phyloP scores from a whole-genome alignment of 768 basidiomycete genomes.

The Boletus sensibilis region DNA sequence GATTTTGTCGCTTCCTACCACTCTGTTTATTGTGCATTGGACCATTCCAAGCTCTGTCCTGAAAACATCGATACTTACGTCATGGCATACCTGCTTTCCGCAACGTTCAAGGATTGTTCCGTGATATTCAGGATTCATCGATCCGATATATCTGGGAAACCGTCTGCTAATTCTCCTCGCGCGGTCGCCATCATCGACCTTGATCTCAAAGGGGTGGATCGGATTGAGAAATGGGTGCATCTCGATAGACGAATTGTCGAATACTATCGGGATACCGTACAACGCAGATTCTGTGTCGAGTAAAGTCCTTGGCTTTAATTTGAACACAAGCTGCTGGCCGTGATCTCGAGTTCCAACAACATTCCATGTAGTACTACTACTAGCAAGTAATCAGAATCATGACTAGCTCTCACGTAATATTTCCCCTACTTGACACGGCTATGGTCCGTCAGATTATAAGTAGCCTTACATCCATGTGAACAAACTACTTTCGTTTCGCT shows the following conservation, averaged over 20 bases:
- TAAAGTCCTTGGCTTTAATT: neutral
- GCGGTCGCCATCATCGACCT: constrained; percentile 78
- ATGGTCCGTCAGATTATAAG: constrained; percentile 13
- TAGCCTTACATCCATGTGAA: neutral
- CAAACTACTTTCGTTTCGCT: neutral
- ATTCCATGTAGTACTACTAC: neutral
- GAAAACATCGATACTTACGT: constrained; percentile 59
- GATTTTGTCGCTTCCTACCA: constrained; percentile 58
- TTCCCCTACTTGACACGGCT: neutral
- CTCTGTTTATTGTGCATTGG: constrained; percentile 30
- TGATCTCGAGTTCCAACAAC: neutral
- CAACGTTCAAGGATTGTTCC: constrained; percentile 97
- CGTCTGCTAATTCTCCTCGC: constrained; percentile 31
- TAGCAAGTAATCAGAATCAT: too few species aligned
- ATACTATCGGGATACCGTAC: constrained; percentile 33
- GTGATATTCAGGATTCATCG: constrained; percentile 45
- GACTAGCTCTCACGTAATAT: constrained; percentile 7
- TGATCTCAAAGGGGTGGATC: constrained; percentile 71
- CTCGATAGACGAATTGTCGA: constrained; percentile 68
- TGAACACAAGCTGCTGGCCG: neutral
- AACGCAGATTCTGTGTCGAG: constrained; percentile 24
- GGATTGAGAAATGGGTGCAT: constrained; percentile 67
- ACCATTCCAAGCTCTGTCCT: constrained; percentile 40
- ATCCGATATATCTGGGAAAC: constrained; percentile 14
- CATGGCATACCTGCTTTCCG: constrained; percentile 80